A percentile compares a stretch with the other conserved stretches of the same genome.
phyloP scores from a whole-genome alignment of 805 yeast species.

The Candida manassasensis region DNA sequence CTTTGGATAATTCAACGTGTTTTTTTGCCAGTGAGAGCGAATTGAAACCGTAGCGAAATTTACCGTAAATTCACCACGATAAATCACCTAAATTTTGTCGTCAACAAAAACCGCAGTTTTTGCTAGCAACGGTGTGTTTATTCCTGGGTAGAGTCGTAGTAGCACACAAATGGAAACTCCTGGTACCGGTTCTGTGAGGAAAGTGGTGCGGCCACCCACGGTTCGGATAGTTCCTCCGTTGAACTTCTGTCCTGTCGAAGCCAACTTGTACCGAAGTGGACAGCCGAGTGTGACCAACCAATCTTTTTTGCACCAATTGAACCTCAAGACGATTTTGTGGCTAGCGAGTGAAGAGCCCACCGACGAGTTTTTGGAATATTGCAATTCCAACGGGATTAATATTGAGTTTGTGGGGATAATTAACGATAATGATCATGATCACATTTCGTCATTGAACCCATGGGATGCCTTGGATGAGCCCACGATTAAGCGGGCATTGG shows the following conservation, averaged over 20 bases:
- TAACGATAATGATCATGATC: slow-evolving; percentile 42
- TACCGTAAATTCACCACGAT: not conserved
- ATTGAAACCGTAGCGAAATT: not conserved
- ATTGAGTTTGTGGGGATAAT: slow-evolving; percentile 82
- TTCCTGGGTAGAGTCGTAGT: no score
- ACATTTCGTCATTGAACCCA: slow-evolving; percentile 59
- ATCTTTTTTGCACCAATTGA: slow-evolving; percentile 70
- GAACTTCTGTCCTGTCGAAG: slow-evolving; percentile 93
- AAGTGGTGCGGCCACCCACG: slow-evolving; percentile 48
- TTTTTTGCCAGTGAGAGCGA: not conserved
- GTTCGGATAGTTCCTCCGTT: slow-evolving; percentile 84
- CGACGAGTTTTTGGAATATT: slow-evolving; percentile 79
- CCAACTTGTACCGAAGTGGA: slow-evolving; percentile 81
- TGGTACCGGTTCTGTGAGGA: slow-evolving; percentile 8
- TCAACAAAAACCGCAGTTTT: not conserved
- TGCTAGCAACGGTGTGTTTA: no score
- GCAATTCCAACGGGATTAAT: slow-evolving; percentile 64
- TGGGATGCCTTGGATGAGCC: slow-evolving; percentile 93
- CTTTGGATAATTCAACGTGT: not conserved
- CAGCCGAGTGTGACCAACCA: slow-evolving; percentile 94
- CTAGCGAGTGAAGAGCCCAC: slow-evolving; percentile 93
- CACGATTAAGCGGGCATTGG: slow-evolving; percentile 74
- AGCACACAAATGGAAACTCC: not conserved
- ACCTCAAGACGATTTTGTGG: slow-evolving; percentile 83
- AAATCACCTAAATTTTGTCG: not conserved